phyloP scores from a whole-genome alignment of 2,329 filamentous ascomycete genomes.

The Lasiodiplodia sp. region DNA sequence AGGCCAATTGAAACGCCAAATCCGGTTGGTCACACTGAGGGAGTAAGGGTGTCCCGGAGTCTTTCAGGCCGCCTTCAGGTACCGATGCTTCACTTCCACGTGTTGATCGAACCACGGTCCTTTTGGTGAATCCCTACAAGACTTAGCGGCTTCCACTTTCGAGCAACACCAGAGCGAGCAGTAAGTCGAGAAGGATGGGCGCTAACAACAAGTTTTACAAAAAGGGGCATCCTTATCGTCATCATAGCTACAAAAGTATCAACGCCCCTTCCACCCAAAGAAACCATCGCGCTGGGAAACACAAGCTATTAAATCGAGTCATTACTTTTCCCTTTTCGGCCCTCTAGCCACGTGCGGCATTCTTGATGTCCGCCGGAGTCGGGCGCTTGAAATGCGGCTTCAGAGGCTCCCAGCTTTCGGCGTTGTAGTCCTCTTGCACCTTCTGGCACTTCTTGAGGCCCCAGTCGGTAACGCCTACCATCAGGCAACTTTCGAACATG shows the following conservation, averaged over 20 bases:
- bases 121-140: background rate
- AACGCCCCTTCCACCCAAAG: background rate
- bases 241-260: background rate
- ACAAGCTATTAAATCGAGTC: background rate
- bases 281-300: background rate
- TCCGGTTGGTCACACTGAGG: background rate
- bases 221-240: background rate
- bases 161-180: background rate
- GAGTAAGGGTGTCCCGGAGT: background rate
- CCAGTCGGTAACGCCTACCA: conserved; percentile 77
- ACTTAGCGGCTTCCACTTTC: background rate
- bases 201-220: background rate
- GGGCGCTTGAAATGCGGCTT: conserved; percentile 52
- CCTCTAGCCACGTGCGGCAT: background rate
- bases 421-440: conserved; percentile 76
- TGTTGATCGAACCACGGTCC: background rate
- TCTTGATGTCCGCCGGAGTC: conserved; percentile 8
- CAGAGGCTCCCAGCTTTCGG: conserved; percentile 76
- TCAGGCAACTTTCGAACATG: conserved; percentile 72
- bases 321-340: background rate
- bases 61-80: background rate
- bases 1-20: conserved; percentile 7
- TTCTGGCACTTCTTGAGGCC: conserved; percentile 74
- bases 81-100: background rate
- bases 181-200: background rate